Percentiles rank a stretch among this genome's conserved stretches.
Evolutionary conservation across 495 filamentous ascomycete genomes (phyloP).

Genomic region (Xylaria cubensis): DNA sequence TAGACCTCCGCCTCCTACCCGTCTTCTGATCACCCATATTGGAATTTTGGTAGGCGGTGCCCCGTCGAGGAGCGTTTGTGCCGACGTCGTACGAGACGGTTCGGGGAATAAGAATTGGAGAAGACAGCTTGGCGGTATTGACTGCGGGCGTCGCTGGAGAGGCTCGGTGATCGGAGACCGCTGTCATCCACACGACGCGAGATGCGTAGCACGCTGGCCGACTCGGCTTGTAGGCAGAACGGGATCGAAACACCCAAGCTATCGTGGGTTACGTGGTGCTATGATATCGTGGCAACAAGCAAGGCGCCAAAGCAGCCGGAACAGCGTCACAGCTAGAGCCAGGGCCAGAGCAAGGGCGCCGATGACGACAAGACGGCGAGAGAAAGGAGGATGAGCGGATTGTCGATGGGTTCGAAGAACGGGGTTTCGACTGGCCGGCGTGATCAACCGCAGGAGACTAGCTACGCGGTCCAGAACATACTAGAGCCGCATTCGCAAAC

Average conservation of each 20-base stretch:
- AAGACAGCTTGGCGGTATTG: conserved; percentile 87
- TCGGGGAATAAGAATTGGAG: conserved; percentile 75
- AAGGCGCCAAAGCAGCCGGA: conserved; percentile 19
- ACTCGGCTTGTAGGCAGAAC: conserved; percentile 10
- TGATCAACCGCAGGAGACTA: background rate
- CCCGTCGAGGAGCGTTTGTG: conserved; percentile 65
- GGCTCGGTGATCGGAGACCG: conserved; percentile 24
- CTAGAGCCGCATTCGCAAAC: background rate
- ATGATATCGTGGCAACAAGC: conserved; percentile 27
- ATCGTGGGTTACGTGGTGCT: background rate
- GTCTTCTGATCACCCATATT: conserved; percentile 59
- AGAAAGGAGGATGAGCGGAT: background rate
- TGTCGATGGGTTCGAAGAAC: background rate
- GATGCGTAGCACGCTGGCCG: conserved; percentile 9
- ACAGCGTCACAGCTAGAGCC: background rate
- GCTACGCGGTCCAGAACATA: background rate
- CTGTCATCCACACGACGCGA: conserved; percentile 34
- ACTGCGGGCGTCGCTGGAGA: conserved; percentile 38
- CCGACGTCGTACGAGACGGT: conserved; percentile 81
- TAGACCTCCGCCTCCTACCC: conserved; percentile 81
- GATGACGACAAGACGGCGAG: conserved; percentile 1
- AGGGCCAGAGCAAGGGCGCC: background rate
- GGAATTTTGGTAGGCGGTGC: conserved; percentile 48
- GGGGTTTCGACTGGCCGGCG: background rate
- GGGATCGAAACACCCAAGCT: background rate